Conservation (phyloP, 345 rosid genomes). For the Ceriops zippeliana region DNA sequence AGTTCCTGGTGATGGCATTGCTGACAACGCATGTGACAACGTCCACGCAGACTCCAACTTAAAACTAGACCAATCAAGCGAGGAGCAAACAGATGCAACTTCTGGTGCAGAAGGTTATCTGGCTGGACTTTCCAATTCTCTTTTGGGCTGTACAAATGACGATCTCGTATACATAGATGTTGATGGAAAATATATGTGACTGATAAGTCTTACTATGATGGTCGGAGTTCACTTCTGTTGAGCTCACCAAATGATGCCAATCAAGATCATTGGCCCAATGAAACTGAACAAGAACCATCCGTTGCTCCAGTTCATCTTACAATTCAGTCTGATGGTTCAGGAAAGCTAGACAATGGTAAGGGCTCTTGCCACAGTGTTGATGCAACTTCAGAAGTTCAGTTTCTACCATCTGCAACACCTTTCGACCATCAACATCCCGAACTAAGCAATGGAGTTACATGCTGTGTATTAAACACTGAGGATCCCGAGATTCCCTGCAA, state of each 20-base stretch:
- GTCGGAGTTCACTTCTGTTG: slow-evolving; percentile 54
- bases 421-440: slow-evolving; percentile 44
- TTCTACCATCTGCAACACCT: slow-evolving; percentile 21
- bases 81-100: slow-evolving; percentile 26
- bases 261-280: slow-evolving; percentile 21
- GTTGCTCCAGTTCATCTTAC: slow-evolving; percentile 22
- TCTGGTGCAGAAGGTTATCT: slow-evolving; percentile 45
- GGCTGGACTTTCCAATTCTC: slow-evolving; percentile 53
- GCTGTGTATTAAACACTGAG: slow-evolving; percentile 51
- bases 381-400: slow-evolving; percentile 22
- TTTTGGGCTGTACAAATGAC: slow-evolving; percentile 36
- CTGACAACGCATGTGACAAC: slow-evolving; percentile 17
- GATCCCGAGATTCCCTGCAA: slow-evolving; percentile 65
- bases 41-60: slow-evolving; percentile 35
- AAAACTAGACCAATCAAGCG: slow-evolving; percentile 33
- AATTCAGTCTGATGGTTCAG: slow-evolving; percentile 24
- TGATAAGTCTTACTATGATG: slow-evolving; percentile 54
- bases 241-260: slow-evolving; percentile 41
- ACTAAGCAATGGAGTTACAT: slow-evolving; percentile 36
- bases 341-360: slow-evolving; percentile 12
- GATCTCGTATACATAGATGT: slow-evolving; percentile 47
- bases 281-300: slow-evolving; percentile 21
- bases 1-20: slow-evolving; percentile 26
- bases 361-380: slow-evolving; percentile 16
- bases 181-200: slow-evolving; percentile 55